Evolutionary conservation across 257 asterid species (phyloP), one percentile per base, ranked within the genome.

Genomic region (Fraxinus americana): DNA sequence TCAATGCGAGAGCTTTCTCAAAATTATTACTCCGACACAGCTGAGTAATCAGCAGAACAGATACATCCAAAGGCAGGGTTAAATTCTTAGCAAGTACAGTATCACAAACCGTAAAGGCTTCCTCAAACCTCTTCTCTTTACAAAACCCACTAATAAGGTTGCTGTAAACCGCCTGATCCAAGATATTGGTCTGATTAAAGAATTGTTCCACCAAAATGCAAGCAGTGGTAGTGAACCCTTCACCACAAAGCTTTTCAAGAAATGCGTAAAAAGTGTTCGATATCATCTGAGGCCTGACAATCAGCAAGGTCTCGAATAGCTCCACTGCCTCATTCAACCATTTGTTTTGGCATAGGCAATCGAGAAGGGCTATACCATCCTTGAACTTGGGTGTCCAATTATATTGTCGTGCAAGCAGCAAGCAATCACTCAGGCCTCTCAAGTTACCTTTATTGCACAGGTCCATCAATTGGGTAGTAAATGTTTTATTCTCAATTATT

Each of bases 361-460:
- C 30, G 35, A 93, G 69, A 80, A 90, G 91, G 82, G 82, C 72
- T 57, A 83, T 85, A 36, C 85, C 85, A 54, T 89, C 92, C 75
- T 89, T 88, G 68, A 68, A 79, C 21, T 81, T 84, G 35, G 97
- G 97, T 3, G 80, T 82, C 99, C 99, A 96, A 35, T 87, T 88
- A 82, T 82, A 76, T 76, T 75, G 81, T 19, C 43, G 67, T n/a
- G 93, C 92, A 35, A 90, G 86, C 38, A 76, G 78, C 82, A 80
- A 82, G 81, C 67, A 87, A 74, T 82, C 41, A 36, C 5, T 74
- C 79, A 93, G 83, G 85, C 89, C 80, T 80, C 67, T 83, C 84
- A 86, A 68, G 80, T 92, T 90, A 41, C 89, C 85, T 74, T 82
- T 90, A 79, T 84, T 89, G 90, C 97, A 87, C 70, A 79, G 73